These are phyloP conservation scores for Candida sanyaensis DNA, from an alignment of 1,139 yeast genomes.

Conservation along the genomic window DNA sequence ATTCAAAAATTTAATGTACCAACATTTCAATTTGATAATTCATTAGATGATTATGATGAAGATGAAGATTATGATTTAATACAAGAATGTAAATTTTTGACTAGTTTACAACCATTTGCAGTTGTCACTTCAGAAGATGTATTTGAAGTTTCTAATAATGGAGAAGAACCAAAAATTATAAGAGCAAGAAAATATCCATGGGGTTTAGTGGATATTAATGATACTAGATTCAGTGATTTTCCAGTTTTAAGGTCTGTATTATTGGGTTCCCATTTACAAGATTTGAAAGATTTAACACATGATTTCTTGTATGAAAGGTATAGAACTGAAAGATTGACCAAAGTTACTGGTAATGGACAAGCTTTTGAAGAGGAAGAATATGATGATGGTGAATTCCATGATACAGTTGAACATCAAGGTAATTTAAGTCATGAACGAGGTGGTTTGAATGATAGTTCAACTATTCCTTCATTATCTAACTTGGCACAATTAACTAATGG, in stretches of 20 bases:
- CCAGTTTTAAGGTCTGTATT: slow-evolving; percentile 79
- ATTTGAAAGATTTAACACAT: slow-evolving; percentile 89
- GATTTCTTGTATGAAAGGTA: slow-evolving; percentile 89
- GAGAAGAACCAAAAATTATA: slow-evolving; percentile 36
- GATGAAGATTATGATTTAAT: slow-evolving; percentile 72
- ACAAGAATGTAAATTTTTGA: slow-evolving; percentile 76
- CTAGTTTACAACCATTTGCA: slow-evolving; percentile 84
- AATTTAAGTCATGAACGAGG: slow-evolving; percentile 1
- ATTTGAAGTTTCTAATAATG: slow-evolving; percentile 55
- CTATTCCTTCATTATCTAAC: slow-evolving; percentile 65
- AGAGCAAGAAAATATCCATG: slow-evolving; percentile 92
- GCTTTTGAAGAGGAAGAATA: slow-evolving; percentile 22
- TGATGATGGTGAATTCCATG: slow-evolving; percentile 28
- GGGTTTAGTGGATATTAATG: slow-evolving; percentile 86
- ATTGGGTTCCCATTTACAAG: slow-evolving; percentile 90
- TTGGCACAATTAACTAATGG: slow-evolving; percentile 55
- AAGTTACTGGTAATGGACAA: slow-evolving; percentile 39
- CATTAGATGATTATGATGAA: slow-evolving; percentile 48
- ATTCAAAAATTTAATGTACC: slow-evolving; percentile 79
- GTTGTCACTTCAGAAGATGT: slow-evolving; percentile 71
- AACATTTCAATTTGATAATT: slow-evolving; percentile 69
- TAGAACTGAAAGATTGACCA: slow-evolving; percentile 79
- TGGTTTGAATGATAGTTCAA: slow-evolving; percentile 15
- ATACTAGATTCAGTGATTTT: slow-evolving; percentile 82
- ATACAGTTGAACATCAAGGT: slow-evolving; percentile 27